These are phyloP conservation scores for Wickerhamomyces bisporus DNA, from an alignment of 805 yeast genomes.

Conservation along the genomic window DNA sequence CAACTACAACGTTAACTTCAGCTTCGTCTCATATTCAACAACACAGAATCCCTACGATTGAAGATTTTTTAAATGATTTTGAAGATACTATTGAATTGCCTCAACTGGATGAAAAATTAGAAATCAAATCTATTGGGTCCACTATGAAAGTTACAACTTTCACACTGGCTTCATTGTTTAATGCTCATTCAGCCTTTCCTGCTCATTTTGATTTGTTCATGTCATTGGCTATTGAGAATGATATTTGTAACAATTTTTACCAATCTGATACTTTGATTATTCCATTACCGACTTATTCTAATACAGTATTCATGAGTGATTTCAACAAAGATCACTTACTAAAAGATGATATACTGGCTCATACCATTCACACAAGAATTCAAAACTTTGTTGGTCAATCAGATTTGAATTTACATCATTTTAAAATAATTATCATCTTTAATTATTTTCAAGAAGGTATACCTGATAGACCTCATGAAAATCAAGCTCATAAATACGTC, in stretches of 20 bases:
- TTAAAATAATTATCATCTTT: conserved; percentile 16
- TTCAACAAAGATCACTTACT: conserved; percentile 14
- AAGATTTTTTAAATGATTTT: conserved; percentile 21
- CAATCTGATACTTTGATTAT: conserved; percentile 18
- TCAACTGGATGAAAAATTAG: conserved; percentile 9
- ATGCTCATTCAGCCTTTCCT: conserved; percentile 18
- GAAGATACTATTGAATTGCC: conserved; percentile 17
- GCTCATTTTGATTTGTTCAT: conserved; percentile 16
- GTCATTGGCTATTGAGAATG: conserved; percentile 16
- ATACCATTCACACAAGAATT: conserved; percentile 14
- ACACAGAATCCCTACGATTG: conserved; percentile 15
- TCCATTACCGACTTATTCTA: conserved; percentile 19
- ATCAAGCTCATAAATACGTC: conserved; percentile 21
- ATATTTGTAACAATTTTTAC: conserved; percentile 11
- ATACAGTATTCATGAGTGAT: conserved; percentile 21
- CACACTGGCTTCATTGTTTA: conserved; percentile 14
- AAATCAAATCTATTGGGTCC: conserved; percentile 14
- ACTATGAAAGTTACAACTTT: conserved; percentile 12
- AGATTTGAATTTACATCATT: conserved; percentile 10
- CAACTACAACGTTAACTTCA: neutral
- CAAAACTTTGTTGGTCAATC: conserved; percentile 14
- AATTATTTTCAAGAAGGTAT: conserved; percentile 21
- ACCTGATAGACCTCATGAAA: conserved; percentile 20
- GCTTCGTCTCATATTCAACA: neutral
- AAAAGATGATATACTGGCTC: conserved; percentile 14